phyloP scores from a whole-genome alignment of 148 eudicot species.

The Diospyros lotus region DNA sequence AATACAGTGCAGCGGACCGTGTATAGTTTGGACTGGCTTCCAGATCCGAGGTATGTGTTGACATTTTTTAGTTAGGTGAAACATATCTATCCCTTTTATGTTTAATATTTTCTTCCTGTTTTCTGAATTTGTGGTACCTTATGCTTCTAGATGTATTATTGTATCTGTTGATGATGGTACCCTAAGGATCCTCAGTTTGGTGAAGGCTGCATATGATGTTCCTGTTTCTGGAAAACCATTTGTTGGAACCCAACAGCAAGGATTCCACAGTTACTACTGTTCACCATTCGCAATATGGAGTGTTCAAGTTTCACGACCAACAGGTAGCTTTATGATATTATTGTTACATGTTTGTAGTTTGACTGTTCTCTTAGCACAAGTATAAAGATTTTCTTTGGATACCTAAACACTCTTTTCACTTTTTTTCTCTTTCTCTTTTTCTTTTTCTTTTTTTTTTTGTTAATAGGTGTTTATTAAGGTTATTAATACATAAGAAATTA shows the following conservation, averaged over 20 bases:
- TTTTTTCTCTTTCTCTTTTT: neutral
- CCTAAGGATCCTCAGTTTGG: constrained; percentile 56
- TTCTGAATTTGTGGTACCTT: constrained; percentile 16
- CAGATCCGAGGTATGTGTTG: constrained; percentile 69
- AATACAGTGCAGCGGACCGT: constrained; percentile 43
- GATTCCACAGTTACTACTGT: constrained; percentile 51
- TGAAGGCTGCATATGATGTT: constrained; percentile 55
- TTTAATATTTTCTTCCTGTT: neutral
- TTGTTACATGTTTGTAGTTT: neutral
- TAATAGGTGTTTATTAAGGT: neutral
- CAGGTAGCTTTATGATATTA: constrained; percentile 41
- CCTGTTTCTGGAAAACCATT: constrained; percentile 72
- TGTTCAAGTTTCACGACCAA: constrained; percentile 63
- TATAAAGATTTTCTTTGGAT: neutral
- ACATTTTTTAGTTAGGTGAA: constrained; percentile 5
- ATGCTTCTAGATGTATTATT: constrained; percentile 55
- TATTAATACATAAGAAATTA: too few relatives aligned
- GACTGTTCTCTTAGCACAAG: neutral
- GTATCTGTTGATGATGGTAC: constrained; percentile 73
- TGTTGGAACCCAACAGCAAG: constrained; percentile 54
- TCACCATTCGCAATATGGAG: constrained; percentile 77
- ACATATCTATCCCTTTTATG: neutral
- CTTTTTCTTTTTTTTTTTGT: neutral
- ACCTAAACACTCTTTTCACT: neutral
- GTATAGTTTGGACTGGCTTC: constrained; percentile 84